Percentiles rank a stretch among this genome's conserved stretches.
These are phyloP conservation scores for Puya raimondii DNA, from an alignment of 176 grass and related monocot genomes.

Conservation along the genomic window DNA sequence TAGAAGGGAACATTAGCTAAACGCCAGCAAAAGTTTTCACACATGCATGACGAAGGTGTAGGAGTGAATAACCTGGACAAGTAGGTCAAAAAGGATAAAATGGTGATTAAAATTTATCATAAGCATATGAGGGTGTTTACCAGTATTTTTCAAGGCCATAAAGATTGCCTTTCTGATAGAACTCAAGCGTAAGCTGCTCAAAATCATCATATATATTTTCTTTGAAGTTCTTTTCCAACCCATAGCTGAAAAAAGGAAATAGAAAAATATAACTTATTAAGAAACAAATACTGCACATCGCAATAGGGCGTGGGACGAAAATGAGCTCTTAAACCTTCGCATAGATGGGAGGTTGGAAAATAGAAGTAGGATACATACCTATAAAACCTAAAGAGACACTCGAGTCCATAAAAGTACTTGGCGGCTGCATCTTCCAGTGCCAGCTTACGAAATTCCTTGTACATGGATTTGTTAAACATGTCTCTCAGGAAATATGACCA, in stretches of 20 bases:
- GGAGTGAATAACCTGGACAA: constrained; percentile 3
- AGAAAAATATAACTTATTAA: constrained; percentile 5
- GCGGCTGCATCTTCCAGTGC: constrained; percentile 77
- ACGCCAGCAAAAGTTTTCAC: neutral
- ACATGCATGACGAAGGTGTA: neutral
- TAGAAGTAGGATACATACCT: constrained; percentile 32
- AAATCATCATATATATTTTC: constrained; percentile 86
- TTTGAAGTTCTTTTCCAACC: constrained; percentile 91
- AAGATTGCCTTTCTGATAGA: constrained; percentile 70
- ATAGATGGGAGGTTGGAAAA: neutral
- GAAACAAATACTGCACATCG: constrained; percentile 6
- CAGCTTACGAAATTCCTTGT: constrained; percentile 75
- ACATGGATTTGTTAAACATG: constrained; percentile 83
- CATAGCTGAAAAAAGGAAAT: constrained; percentile 64
- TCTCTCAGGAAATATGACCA: constrained; percentile 99
- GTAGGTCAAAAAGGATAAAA: constrained; percentile 5
- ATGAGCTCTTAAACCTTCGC: neutral
- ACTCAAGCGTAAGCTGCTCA: constrained; percentile 67
- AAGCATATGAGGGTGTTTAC: constrained; percentile 32
- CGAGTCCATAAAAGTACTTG: constrained; percentile 88
- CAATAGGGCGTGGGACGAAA: neutral
- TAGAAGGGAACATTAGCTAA: neutral
- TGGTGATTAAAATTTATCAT: constrained; percentile 7
- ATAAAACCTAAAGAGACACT: constrained; percentile 99
- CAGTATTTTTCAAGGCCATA: constrained; percentile 99